Base-by-base conservation (phyloP, 169 alveolate species). In the Babesia ovis region DNA sequence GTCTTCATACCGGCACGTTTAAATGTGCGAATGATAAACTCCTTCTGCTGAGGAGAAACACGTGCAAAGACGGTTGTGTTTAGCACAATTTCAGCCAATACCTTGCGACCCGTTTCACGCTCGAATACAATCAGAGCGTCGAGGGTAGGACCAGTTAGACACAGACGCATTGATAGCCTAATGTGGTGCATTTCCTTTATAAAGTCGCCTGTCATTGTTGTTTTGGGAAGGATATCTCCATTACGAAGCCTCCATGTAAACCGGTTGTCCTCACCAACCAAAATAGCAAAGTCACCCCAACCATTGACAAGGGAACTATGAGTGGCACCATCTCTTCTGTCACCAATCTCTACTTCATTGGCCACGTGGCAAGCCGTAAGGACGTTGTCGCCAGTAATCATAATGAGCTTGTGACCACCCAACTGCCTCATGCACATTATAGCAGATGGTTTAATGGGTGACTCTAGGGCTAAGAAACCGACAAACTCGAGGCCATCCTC, bases 331-430 rank as follows among this genome's bases (percentile, higher is more conserved):
- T 4, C 8, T 12, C 48, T 51, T 16, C 69, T 14, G 57, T 72
- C 83, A 1, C 70, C 83, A 12, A 72, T 72, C 32, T 72, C 83
- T 18, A 56, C 68, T 12, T 54, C 50, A 46, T 61, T 90, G 8
- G 98, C 97, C 18, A 98, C 98, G 70, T 96, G 97, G 41, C 96
- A 95, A 1, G 99, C 99, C 9, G 99, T 96, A 48, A 95, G 84
- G n/a, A 96, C 92, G 85, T 97, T 96, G 91, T 98, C 99, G 43
- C 99, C 99, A 5, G 99, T 97, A 51, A 98, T 96, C 96, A 98
- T 97, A 56, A 95, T 88, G 31, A 94, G 90, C 45, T 89, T 74
- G 64, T 93, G 96, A 46, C 95, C 92, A 8, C 97, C 90, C 25
- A 83, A 43, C 53, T 91, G 90, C 50, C 84, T 79, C 51, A 98